Evolutionary conservation across 2,329 filamentous ascomycete species (phyloP).

Genomic region (Aspergillus fijiensis): DNA sequence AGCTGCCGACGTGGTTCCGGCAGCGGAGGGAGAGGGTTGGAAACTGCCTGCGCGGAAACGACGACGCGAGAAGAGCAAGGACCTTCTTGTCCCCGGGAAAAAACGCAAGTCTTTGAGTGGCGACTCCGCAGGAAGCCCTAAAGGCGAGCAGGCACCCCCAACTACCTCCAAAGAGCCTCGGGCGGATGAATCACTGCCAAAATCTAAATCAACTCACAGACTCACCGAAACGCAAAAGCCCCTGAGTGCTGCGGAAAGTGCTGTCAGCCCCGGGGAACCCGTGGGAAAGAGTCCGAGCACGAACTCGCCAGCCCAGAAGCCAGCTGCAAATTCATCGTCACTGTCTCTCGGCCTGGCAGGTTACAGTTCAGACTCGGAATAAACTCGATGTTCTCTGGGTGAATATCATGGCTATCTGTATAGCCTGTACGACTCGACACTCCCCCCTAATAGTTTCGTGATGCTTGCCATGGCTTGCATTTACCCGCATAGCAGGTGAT

Average conservation of each 20-base stretch:
- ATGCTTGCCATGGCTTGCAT: too few species aligned
- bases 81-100: slow-evolving; percentile 42
- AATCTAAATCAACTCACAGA: neutral
- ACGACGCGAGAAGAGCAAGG: slow-evolving; percentile 50
- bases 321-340: slow-evolving; percentile 24
- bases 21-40: slow-evolving; percentile 50
- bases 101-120: slow-evolving; percentile 41
- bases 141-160: slow-evolving; percentile 1
- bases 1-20: slow-evolving; percentile 31
- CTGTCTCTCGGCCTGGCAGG: slow-evolving; percentile 36
- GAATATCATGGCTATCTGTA: neutral
- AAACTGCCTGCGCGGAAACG: slow-evolving; percentile 51
- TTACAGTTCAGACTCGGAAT: slow-evolving; percentile 45
- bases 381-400: slow-evolving; percentile 6
- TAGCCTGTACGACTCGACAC: neutral
- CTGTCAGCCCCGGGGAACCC: neutral
- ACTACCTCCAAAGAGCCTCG: slow-evolving; percentile 11
- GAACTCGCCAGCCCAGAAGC: neutral
- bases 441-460: too few species aligned
- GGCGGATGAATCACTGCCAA: neutral
- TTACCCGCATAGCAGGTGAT: too few species aligned
- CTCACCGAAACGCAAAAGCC: neutral
- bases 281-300: neutral
- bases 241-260: neutral
- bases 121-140: slow-evolving; percentile 12